Base-by-base conservation (phyloP, 805 yeast species). In the Ogataea pini region DNA sequence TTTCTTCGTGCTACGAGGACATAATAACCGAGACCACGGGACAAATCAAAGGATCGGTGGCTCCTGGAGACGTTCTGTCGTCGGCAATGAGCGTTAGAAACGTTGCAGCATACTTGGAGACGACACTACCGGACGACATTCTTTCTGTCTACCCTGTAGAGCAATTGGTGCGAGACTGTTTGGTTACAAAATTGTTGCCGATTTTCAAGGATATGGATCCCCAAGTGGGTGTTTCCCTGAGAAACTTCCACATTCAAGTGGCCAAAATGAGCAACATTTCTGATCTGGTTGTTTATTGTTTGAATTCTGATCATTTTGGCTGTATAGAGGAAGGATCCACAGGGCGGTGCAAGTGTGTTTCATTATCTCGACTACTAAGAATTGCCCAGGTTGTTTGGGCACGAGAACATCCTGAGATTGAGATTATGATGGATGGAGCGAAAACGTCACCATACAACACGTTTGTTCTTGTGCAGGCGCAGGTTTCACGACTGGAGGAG, bases 201-300 rank as follows among this genome's bases (percentile, higher is more conserved):
- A 52, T 71, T 7, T 85, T 87, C 57, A 68, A 76, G 43, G 72
- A 78, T 49, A 62, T 83, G 58, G 91, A 86, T 56, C 92, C 90
- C 13, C 79, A 74, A 48, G 72, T 77, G 36, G 94, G 96, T 3
- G 82, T 88, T 5, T 80, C 89, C 3, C 74, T 90, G 46, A 76
- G 97, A 53, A 88, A 91, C 61, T 91, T 90, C 65, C 89, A 87
- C 61, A 80, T 86, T 48, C 98, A 92, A 67, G 86, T 83, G 16
- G 77, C 89, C n/a, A 90, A 89, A 61, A 71, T 85, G 51, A 86
- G 94, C 28, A 72, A 80, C 22, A 72, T 89, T 8, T 76, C 94
- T 0, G 95, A 88, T 60, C 78, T 89, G 43, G 70, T 89, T 5
- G 79, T 91, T n/a, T 92, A 90, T 63, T 79, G 89, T 53, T 73